Evolutionary conservation across 2,329 filamentous ascomycete species (phyloP), one percentile per base, ranked within the genome.

Genomic region (Aspergillus alliaceus): DNA sequence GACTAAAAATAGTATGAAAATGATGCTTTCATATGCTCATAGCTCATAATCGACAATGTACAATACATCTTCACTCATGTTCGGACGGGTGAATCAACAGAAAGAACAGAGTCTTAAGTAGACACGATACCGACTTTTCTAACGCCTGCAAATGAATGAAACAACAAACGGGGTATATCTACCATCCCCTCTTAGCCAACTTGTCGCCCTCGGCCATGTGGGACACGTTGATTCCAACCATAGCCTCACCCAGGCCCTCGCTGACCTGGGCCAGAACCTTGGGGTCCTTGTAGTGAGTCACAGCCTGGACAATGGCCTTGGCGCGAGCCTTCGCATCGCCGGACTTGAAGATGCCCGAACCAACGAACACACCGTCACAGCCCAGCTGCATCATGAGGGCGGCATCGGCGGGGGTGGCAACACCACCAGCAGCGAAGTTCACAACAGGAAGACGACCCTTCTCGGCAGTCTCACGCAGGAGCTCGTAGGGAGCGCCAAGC

Each of bases 351-450:
- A 98, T 98, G 27, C 95, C 95, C 57, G 87, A 92, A 27, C 95
- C 95, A 34, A 99, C 95, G 72, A 99, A 99, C 34, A 99, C 95
- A 57, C 95, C 95, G 71, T 99, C 95, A 72, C 95, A 98, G 59
- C 95, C 95, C 63, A 99, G 82, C 82, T 98, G 93, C 95, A 99
- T 99, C 93, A 99, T 91, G 79, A 99, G 82, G 2, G 95, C 95
- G 0, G 95, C 95, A 77, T 99, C 95, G 0, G 95, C 95, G 0
- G 95, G 95, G 1, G 95, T 99, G n/a, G 95, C 95, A n/a, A 99
- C 90, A 57, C 95, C 95, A n/a, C 95, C 95, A 3, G 95, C 95
- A 0, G 95, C 95, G 68, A 99, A 98, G 82, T 98, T 98, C 63
- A 99, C 95, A 0, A 98, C 93, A 2, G 95, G 95, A 54, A 99